Evolutionary conservation across 2,329 filamentous ascomycete species (phyloP).

Genomic region (Coccinonectria pachysandricola): DNA sequence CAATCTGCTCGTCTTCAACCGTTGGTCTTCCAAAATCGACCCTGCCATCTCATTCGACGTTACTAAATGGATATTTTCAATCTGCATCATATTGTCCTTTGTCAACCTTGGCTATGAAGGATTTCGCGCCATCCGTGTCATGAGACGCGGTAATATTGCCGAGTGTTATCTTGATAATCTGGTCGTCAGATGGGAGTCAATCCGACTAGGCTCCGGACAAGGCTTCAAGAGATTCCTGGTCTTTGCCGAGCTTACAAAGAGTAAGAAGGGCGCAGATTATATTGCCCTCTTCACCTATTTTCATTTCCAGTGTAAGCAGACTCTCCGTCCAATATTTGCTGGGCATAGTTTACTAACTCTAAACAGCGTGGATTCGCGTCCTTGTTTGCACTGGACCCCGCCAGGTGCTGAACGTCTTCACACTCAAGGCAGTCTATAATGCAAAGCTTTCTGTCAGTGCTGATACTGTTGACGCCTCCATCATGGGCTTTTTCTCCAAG

Average conservation of each 20-base stretch:
- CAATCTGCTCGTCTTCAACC: slow-evolving; percentile 79
- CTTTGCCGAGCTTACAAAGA: slow-evolving; percentile 82
- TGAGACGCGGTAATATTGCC: slow-evolving; percentile 74
- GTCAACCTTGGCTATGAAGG: slow-evolving; percentile 73
- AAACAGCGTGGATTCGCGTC: slow-evolving; percentile 71
- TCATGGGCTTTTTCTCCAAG: slow-evolving; percentile 76
- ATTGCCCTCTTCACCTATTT: slow-evolving; percentile 88
- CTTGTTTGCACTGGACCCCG: slow-evolving; percentile 86
- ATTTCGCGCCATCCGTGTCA: slow-evolving; percentile 68
- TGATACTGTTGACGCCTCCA: slow-evolving; percentile 46
- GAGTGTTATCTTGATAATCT: slow-evolving; percentile 86
- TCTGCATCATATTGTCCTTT: slow-evolving; percentile 85
- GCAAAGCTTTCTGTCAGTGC: slow-evolving; percentile 53
- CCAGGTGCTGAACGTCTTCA: slow-evolving; percentile 82
- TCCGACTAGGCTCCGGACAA: slow-evolving; percentile 60
- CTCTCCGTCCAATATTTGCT: background rate
- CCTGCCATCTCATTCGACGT: slow-evolving; percentile 67
- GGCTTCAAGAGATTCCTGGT: slow-evolving; percentile 90
- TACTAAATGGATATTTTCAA: slow-evolving; percentile 90
- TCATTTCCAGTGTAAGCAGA: slow-evolving; percentile 48
- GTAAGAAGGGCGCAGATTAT: slow-evolving; percentile 83
- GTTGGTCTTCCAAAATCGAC: slow-evolving; percentile 76
- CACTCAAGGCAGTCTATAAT: slow-evolving; percentile 73
- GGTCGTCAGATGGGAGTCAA: slow-evolving; percentile 74
- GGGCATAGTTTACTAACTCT: slow-evolving; percentile 7